Percentiles rank a stretch among this genome's conserved stretches.
These are phyloP conservation scores for Penicillium sp. DNA, from an alignment of 2,329 filamentous ascomycete species.

Conservation along the genomic window DNA sequence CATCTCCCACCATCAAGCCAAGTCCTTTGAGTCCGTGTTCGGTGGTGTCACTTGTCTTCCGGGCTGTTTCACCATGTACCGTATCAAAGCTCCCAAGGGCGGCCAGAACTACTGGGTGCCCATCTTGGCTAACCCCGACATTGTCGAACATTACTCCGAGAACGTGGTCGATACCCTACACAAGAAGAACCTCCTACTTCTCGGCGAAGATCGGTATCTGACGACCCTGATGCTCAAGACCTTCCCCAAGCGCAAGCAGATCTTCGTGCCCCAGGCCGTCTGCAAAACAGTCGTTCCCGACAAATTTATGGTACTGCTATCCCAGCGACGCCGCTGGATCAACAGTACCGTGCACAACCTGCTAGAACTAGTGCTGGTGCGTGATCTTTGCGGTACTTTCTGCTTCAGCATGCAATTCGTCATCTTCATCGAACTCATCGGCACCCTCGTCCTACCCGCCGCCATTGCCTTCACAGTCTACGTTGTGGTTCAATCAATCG, in stretches of 20 bases:
- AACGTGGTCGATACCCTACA: conserved; percentile 98
- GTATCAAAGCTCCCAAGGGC: conserved; percentile 97
- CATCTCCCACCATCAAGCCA: conserved; percentile 94
- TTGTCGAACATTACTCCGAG: conserved; percentile 98
- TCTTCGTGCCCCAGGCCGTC: conserved; percentile 96
- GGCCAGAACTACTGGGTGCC: conserved; percentile 99
- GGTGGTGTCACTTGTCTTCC: conserved; percentile 98
- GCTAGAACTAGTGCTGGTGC: conserved; percentile 93
- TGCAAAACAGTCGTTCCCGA: conserved; percentile 98
- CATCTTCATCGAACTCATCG: conserved; percentile 90
- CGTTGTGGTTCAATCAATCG: conserved; percentile 84
- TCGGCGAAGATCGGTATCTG: conserved; percentile 92
- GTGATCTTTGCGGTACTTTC: conserved; percentile 96
- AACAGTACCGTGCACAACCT: conserved; percentile 99
- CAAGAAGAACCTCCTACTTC: conserved; percentile 89
- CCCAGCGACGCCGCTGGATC: conserved; percentile 96
- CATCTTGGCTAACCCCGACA: conserved; percentile 95
- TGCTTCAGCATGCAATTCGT: conserved; percentile 99
- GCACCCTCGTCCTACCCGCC: conserved; percentile 89
- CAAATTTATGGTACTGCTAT: conserved; percentile 84
- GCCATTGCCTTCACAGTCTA: conserved; percentile 98
- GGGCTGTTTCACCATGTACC: conserved; percentile 99
- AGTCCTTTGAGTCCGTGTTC: conserved; percentile 97
- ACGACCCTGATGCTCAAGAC: conserved; percentile 98
- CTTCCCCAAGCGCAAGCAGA: conserved; percentile 97